Evolutionary conservation across 805 yeast genomes (phyloP).

Genomic region (Candida corydali): DNA sequence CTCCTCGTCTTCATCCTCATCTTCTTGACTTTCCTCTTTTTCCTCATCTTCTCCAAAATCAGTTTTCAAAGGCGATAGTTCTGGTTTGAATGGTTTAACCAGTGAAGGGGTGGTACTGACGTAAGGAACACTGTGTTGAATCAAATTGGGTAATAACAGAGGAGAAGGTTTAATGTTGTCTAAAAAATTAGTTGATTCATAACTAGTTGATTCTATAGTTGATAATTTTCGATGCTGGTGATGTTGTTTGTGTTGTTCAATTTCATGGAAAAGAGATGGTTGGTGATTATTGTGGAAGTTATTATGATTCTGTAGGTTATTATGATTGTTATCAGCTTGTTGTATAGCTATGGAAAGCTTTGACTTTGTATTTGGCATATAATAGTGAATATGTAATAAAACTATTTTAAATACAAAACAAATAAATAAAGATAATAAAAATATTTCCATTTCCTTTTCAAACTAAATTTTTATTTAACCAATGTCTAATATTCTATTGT

Average conservation of each 20-base stretch:
- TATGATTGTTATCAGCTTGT: conserved; percentile 33
- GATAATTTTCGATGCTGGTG: conserved; percentile 2
- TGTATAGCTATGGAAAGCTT: conserved; percentile 43
- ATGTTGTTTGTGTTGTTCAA: conserved; percentile 6
- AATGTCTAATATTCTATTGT: too few species aligned
- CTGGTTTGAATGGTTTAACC: conserved; percentile 34
- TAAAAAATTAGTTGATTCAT: conserved; percentile 3
- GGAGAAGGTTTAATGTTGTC: conserved; percentile 9
- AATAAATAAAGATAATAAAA: too few species aligned
- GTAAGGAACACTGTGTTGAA: conserved; percentile 25
- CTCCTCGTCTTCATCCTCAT: conserved; percentile 15
- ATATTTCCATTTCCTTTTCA: too few species aligned
- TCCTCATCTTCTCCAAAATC: conserved; percentile 18
- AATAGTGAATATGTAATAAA: not conserved
- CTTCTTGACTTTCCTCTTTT: too few species aligned
- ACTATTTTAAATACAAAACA: too few species aligned
- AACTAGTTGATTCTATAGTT: conserved; percentile 1
- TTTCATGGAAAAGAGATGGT: conserved; percentile 5
- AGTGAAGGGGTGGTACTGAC: conserved; percentile 29
- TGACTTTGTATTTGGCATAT: conserved; percentile 29
- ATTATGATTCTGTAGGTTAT: conserved; percentile 10
- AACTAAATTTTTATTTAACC: too few species aligned
- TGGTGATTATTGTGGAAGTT: conserved; percentile 11
- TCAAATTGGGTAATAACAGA: conserved; percentile 18
- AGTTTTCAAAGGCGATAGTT: conserved; percentile 34